Evolutionary conservation across 2,329 filamentous ascomycete genomes (phyloP), one percentile per base, ranked within the genome.

Genomic region (Trichoderma polysporum): DNA sequence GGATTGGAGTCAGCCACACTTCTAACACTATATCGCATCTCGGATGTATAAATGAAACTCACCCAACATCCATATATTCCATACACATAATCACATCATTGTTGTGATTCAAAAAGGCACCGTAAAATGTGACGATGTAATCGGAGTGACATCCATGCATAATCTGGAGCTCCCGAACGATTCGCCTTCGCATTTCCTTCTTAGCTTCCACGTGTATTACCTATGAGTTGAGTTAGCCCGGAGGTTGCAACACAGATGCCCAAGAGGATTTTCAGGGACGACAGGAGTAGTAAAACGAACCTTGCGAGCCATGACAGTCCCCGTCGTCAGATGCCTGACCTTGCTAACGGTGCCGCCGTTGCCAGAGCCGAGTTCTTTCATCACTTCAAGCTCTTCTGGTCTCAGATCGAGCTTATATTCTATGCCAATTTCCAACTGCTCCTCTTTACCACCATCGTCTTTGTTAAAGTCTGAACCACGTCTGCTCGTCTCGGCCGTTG

Each of bases 21-120:
- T 27, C 19, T 19, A 31, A 29, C 8, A 9, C 19, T 45, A 27
- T 19, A 3, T 29, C 25, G n/a, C 13, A 45, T 25, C 9, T 10
- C 7, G 33, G 12, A 22, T 2, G 22, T 15, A 35, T 7, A 15
- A 9, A 33, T 8, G 12, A 33, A 62, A 82, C 92, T 80, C 86
- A 98, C 95, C 95, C 95, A 77, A 94, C 93, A 80, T 99, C 95
- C 93, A 97, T 97, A 78, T 99, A 98, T 79, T 99, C 95, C 95
- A 99, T 99, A 79, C 95, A 99, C 90, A 99, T 94, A 73, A 98
- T 96, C 68, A 99, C 96, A 81, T 99, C 95, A 76, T 96, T 94
- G 69, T 93, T 93, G 76, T 96, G 92, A 77, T 97, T 98, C 75
- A 98, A 87, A 76, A 98, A 99, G 41, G 95, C 95, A 68, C 95